Base-by-base conservation (phyloP, 2,329 filamentous ascomycete species). In the Trichophyton equinum region DNA sequence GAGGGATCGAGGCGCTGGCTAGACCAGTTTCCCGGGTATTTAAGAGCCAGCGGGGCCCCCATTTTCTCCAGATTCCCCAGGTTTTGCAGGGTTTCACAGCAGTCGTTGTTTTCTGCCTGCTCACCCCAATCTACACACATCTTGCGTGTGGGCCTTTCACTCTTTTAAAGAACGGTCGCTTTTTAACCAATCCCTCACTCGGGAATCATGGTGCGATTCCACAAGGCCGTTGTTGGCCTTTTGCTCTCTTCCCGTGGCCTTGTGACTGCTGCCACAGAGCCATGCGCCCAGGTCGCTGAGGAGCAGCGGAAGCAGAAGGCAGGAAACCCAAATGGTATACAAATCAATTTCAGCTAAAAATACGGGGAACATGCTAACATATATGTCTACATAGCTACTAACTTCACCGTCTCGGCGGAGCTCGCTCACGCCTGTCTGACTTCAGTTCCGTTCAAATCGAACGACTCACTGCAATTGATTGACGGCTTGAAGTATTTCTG, bases 401-500 rank as follows among this genome's bases (percentile, higher is more conserved):
- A 61, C 53, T 63, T 60, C 55, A 55, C 57, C 15, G 30, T 63
- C 9, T 38, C 62, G 7, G 65, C 65, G 5, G 60, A 68, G 55
- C 36, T 63, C 20, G 67, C 67, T 20, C 62, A 68, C 60, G 64
- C 63, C 7, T 68, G 67, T 51, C 60, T 68, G 44, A 59, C 27
- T 15, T 64, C 67, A 4, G 65, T 68, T 2, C 67, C 67, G 11
- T 65, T 68, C 20, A 63, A 64, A 8, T 63, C 63, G 47, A 51
- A 64, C 4, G 63, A 66, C 51, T 61, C 67, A 11, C 58, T 65
- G 15, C 51, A 61, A 1, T 59, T 68, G 42, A 64, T 68, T 27
- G 65, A 68, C 56, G 63, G 66, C 18, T 60, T 68, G 9, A 62
- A 63, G 53, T 57, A 62, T 30, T 62, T 65, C 47, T 68, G 64